Evolutionary conservation across 768 basidiomycete species (phyloP), one percentile per base, ranked within the genome.

Genomic region (Tremella fuciformis): DNA sequence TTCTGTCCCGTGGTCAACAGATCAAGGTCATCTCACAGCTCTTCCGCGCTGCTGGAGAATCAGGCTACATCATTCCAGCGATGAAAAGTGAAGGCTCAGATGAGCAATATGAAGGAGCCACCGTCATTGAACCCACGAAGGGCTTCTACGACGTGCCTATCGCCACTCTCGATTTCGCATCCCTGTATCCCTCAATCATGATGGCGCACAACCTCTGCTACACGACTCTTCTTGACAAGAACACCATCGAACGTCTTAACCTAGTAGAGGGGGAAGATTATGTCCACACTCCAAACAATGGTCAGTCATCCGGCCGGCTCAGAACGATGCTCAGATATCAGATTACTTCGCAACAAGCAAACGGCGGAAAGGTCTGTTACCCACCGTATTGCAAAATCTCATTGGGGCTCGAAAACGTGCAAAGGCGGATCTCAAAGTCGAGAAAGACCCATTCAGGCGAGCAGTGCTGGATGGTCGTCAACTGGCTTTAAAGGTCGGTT

Each of bases 171-270:
- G 96, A 99, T 83, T 99, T 99, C 79, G 92, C 91, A 58, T 97
- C 93, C 1, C 82, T 99, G 60, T 99, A 99, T 77, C 96, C 96
- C 2, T 98, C 96, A 0, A 98, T 99, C 79, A 99, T 99, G 96
- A 97, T 97, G 93, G 96, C 94, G 1, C 96, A 99, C 78, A 99
- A 99, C 73, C 80, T 99, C 0, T 99, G 96, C 76, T 99, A 98
- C 73, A 97, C 96, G 0, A 97, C 96, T 0, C 81, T 98, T n/a
- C 76, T 97, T 38, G 89, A 96, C 62, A 88, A 85, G 73, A 44
- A 58, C 4, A 88, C 87, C 0, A 86, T 94, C 13, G 87, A 91
- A 18, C 83, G 88, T 18, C 79, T 98, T 13, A 78, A 81, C 8
- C 81, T 98, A 18, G 83, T 84, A 34, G 90, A 88, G 73, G 91